Percentiles rank a stretch among this genome's conserved stretches.
phyloP scores from a whole-genome alignment of 768 basidiomycete species.

The Lentinula boryana region DNA sequence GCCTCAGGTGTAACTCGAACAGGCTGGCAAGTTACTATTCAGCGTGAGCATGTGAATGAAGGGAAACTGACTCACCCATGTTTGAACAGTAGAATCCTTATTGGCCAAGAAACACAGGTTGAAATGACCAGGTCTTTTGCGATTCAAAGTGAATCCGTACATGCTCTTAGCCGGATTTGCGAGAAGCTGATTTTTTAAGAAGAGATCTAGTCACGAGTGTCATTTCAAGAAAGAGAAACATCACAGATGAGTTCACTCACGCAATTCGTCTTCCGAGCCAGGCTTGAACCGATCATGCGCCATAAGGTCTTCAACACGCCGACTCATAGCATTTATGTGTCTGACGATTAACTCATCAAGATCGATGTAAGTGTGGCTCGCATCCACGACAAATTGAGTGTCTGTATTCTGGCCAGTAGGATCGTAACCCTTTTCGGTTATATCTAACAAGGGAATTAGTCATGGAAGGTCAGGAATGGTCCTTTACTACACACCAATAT shows the following conservation, averaged over 20 bases:
- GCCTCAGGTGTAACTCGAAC: slow-evolving; percentile 84
- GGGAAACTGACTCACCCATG: slow-evolving; percentile 61
- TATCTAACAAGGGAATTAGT: slow-evolving; percentile 42
- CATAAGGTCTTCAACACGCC: slow-evolving; percentile 92
- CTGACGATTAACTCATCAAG: slow-evolving; percentile 96
- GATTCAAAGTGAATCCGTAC: slow-evolving; percentile 92
- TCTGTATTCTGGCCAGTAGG: slow-evolving; percentile 58
- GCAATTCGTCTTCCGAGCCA: slow-evolving; percentile 82
- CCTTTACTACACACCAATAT: slow-evolving; percentile 66
- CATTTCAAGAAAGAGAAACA: not conserved
- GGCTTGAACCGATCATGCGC: slow-evolving; percentile 93
- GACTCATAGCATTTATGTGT: slow-evolving; percentile 90
- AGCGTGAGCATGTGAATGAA: slow-evolving; percentile 3
- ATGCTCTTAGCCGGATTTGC: slow-evolving; percentile 93
- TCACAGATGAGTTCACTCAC: slow-evolving; percentile 43
- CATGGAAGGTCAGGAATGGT: not conserved
- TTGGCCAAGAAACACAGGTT: slow-evolving; percentile 90
- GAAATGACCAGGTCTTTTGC: slow-evolving; percentile 89
- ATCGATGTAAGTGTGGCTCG: slow-evolving; percentile 81
- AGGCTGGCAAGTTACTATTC: slow-evolving; percentile 42
- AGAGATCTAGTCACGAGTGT: slow-evolving; percentile 53
- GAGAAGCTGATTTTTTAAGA: slow-evolving; percentile 82
- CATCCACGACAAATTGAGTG: slow-evolving; percentile 66
- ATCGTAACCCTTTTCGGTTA: slow-evolving; percentile 75
- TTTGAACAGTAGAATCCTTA: slow-evolving; percentile 83